A percentile compares a stretch with the other conserved stretches of the same genome.
Conservation (phyloP, 2,329 filamentous ascomycete species). For the Curvularia sp. region DNA sequence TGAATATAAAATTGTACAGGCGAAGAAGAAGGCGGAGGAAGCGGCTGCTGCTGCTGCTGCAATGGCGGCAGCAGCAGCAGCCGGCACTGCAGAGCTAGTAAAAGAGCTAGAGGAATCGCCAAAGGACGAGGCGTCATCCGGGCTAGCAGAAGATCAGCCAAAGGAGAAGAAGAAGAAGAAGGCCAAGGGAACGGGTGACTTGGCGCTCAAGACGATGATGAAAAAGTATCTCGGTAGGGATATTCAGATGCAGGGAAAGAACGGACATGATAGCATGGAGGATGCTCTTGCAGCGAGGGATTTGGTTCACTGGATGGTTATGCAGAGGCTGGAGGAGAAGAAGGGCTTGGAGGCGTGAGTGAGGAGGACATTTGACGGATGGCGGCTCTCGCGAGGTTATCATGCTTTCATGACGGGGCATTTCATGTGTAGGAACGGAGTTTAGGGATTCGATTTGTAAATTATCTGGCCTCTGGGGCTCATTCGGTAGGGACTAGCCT, state of each 20-base stretch:
- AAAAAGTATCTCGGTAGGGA: slow-evolving; percentile 83
- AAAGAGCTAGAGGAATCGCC: neutral
- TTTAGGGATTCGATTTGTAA: neutral
- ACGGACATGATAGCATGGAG: slow-evolving; percentile 87
- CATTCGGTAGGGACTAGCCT: neutral
- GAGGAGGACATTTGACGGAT: neutral
- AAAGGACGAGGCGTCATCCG: neutral
- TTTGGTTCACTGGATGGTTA: slow-evolving; percentile 80
- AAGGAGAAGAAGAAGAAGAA: slow-evolving; percentile 3
- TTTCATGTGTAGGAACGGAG: neutral
- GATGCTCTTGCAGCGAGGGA: slow-evolving; percentile 89
- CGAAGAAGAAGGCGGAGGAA: slow-evolving; percentile 16
- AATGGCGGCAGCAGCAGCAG: neutral
- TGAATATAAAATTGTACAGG: slow-evolving; percentile 12
- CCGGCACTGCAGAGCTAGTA: neutral
- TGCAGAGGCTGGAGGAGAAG: slow-evolving; percentile 8
- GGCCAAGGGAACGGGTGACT: slow-evolving; percentile 11
- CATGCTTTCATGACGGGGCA: neutral
- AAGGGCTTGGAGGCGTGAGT: neutral
- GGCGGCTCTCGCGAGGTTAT: neutral
- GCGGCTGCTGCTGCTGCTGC: neutral
- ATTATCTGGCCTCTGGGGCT: neutral
- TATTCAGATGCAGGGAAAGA: slow-evolving; percentile 74
- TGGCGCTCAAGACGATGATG: slow-evolving; percentile 75
- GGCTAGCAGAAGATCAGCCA: neutral